Percentiles rank a stretch among this genome's conserved stretches.
Conservation (phyloP, 2,329 filamentous ascomycete species). For the Fusarium pseudoanthophilum region DNA sequence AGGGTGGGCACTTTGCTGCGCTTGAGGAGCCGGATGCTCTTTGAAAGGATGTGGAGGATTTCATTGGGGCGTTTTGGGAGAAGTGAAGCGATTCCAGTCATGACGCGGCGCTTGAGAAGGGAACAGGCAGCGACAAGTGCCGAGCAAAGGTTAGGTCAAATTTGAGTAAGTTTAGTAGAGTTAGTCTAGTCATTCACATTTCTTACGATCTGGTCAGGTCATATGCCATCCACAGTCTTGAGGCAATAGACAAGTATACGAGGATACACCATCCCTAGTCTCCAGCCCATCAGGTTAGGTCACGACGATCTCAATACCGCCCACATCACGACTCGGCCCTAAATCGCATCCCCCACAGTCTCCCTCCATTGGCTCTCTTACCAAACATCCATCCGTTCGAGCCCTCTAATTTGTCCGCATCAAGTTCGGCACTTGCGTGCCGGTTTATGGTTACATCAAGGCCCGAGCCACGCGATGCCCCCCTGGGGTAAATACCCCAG, state of each 20-base stretch:
- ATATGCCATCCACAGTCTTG: too few relatives aligned
- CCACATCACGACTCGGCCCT: not conserved
- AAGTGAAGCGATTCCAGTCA: not conserved
- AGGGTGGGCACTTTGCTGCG: constrained; percentile 33
- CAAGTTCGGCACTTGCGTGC: constrained; percentile 18
- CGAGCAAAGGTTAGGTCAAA: rapidly evolving
- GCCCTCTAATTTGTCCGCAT: constrained; percentile 12
- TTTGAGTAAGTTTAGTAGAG: not conserved
- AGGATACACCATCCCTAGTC: not conserved
- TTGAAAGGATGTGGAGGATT: constrained; percentile 29
- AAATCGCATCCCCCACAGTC: not conserved
- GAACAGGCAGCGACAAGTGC: not conserved
- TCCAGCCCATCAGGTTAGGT: not conserved
- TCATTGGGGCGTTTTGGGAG: constrained; percentile 17
- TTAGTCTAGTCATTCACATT: too few relatives aligned
- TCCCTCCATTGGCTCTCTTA: not conserved
- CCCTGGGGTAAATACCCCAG: not conserved
- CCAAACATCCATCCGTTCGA: not conserved
- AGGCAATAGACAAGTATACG: too few relatives aligned
- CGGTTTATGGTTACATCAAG: constrained; percentile 11
- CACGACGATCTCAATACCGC: not conserved
- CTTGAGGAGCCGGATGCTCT: constrained; percentile 25
- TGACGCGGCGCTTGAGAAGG: not conserved
- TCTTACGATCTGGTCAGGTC: too few relatives aligned
- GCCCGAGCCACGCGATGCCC: not conserved